Base-by-base conservation (phyloP, 768 basidiomycete genomes). In the Tylopilus sp. region DNA sequence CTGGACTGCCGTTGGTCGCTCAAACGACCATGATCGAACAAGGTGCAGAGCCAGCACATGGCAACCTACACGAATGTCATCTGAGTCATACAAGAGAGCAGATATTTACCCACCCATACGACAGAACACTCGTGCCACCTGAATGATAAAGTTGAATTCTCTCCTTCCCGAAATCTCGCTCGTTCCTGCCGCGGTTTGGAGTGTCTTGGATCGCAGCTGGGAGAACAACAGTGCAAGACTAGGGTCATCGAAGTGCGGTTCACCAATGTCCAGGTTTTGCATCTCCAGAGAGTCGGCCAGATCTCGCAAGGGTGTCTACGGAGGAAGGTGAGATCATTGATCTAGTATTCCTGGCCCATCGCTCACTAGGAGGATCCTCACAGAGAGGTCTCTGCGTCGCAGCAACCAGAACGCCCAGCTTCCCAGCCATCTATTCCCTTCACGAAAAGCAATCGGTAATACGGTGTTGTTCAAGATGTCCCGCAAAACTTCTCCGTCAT, bases 361-460 rank as follows among this genome's bases (percentile, higher is more conserved):
- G 72, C 87, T 63, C 66, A 95, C 95, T 62, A 98, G 71, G 18
- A 99, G 75, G 26, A 95, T 83, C 43, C 91, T 81, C n/a, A 97
- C 91, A 3, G 93, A 86, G 15, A 97, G 65, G 71, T 98, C 95
- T 46, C 90, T 76, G 40, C 92, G 75, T 54, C 86, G 84, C n/a
- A 98, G 75, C 48, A 91, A 71, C 95, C 97, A 98, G 69, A 95
- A 95, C 2, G 90, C 91, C 97, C 95, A 99, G 54, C 89, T 93
- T 20, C 83, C 90, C 12, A 98, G 71, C 88, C 91, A 98, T 36
- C 95, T 77, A 66, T 98, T 95, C 1, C 95, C 97, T 40, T 86
- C 79, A 45, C 75, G 74, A 67, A 98, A 92, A 0, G 95, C 95
- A 9, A 78, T 77, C 2, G 95, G 95, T 7, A 98, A 71, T 10